Percentiles rank a stretch among this genome's conserved stretches.
These are phyloP conservation scores for Stagonosporopsis rhizophila DNA, from an alignment of 2,329 filamentous ascomycete genomes.

Conservation along the genomic window DNA sequence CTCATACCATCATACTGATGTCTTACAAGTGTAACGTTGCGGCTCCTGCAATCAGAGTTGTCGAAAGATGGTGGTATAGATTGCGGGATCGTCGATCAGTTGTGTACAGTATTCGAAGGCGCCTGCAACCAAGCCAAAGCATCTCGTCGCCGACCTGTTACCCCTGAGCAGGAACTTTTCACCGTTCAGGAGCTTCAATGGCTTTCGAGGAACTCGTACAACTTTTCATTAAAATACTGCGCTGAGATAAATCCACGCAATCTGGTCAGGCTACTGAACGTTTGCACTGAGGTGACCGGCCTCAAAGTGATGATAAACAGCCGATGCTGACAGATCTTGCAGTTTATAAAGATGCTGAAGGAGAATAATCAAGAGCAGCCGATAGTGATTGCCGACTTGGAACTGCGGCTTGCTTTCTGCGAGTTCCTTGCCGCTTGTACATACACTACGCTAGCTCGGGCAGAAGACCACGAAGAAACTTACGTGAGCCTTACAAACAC, in stretches of 20 bases:
- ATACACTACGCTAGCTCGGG: constrained; percentile 57
- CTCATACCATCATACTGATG: constrained; percentile 17
- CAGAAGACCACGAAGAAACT: constrained; percentile 49
- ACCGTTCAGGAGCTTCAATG: constrained; percentile 74
- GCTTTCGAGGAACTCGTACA: constrained; percentile 85
- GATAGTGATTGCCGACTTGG: constrained; percentile 55
- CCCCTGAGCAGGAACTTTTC: constrained; percentile 57
- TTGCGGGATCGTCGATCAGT: constrained; percentile 51
- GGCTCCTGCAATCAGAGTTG: constrained; percentile 55
- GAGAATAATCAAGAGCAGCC: constrained; percentile 26
- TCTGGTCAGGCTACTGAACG: constrained; percentile 62
- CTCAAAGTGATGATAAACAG: not conserved
- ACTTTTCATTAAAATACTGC: constrained; percentile 71
- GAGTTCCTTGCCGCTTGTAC: constrained; percentile 67
- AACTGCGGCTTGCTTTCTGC: constrained; percentile 70
- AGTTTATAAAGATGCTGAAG: constrained; percentile 53
- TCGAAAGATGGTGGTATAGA: constrained; percentile 39
- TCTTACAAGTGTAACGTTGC: constrained; percentile 50
- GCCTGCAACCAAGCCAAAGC: constrained; percentile 56
- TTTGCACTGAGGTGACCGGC: constrained; percentile 51
- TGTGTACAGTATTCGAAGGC: constrained; percentile 64
- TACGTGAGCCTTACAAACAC: constrained; percentile 47
- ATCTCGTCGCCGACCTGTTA: constrained; percentile 53
- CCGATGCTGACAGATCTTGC: not conserved
- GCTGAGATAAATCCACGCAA: constrained; percentile 63